A percentile compares a stretch with the other conserved stretches of the same genome.
phyloP scores from a whole-genome alignment of 306 rosid species.

The Dalbergia cultrata region DNA sequence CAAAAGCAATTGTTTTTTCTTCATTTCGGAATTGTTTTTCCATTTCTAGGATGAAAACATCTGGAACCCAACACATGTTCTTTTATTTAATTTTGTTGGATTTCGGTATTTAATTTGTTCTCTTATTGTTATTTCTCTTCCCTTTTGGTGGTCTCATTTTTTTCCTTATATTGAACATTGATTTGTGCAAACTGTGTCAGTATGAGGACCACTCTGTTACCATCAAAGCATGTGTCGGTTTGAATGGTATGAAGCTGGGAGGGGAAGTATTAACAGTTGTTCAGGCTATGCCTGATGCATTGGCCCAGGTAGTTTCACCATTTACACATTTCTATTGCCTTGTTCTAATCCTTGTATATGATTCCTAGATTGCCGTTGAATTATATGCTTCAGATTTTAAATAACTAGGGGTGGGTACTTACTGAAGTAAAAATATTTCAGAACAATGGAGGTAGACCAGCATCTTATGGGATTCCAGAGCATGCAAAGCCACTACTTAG shows the following conservation, averaged over 20 bases:
- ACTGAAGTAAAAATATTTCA: conserved; percentile 45
- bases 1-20: neutral
- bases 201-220: conserved; percentile 81
- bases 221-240: conserved; percentile 87
- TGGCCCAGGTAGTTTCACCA: conserved; percentile 59
- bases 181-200: conserved; percentile 59
- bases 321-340: conserved; percentile 20
- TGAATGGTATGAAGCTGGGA: conserved; percentile 87
- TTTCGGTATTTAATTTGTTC: conserved; percentile 1
- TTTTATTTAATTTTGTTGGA: conserved; percentile 30
- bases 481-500: conserved; percentile 81
- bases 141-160: neutral
- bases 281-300: conserved; percentile 64
- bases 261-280: conserved; percentile 81
- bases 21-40: neutral
- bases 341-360: conserved; percentile 19
- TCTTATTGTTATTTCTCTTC: conserved; percentile 16
- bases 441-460: conserved; percentile 62
- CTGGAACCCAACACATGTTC: conserved; percentile 5
- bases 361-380: conserved; percentile 34
- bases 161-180: conserved; percentile 37
- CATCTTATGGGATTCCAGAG: conserved; percentile 77
- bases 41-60: conserved; percentile 17
- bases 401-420: conserved; percentile 32
- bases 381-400: conserved; percentile 3